Evolutionary conservation across 192 early-diverging fungal genomes (phyloP).

Genomic region (Chytriomyces sp.): DNA sequence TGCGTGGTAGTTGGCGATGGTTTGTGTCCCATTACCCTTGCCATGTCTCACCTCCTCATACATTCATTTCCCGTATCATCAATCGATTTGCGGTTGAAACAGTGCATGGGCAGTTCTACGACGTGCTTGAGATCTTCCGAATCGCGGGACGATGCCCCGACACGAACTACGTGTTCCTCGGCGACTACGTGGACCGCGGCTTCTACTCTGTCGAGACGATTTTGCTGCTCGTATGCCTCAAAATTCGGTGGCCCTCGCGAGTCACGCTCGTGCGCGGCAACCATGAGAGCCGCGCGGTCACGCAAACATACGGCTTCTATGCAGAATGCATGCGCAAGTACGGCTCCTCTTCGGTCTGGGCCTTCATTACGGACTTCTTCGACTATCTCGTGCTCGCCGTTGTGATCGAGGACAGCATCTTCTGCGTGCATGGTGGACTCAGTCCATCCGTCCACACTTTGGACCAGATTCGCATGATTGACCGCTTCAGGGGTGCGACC

Average conservation of each 20-base stretch:
- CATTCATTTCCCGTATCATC: too few species aligned
- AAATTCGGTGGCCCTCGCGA: conserved; percentile 85
- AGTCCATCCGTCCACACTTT: conserved; percentile 82
- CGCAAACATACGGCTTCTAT: conserved; percentile 85
- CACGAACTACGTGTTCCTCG: conserved; percentile 87
- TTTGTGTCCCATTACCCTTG: too few species aligned
- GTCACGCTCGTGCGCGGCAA: conserved; percentile 91
- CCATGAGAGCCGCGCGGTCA: conserved; percentile 92
- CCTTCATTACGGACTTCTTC: conserved; percentile 91
- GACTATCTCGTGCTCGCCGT: conserved; percentile 89
- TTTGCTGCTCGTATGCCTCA: conserved; percentile 81
- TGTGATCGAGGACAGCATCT: conserved; percentile 85
- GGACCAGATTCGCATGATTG: conserved; percentile 85
- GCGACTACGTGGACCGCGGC: conserved; percentile 89
- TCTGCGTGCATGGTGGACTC: conserved; percentile 92
- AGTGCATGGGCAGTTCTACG: conserved; percentile 74
- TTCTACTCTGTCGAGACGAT: conserved; percentile 91
- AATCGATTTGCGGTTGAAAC: neutral
- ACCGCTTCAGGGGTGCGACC: conserved; percentile 83
- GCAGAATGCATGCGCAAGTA: conserved; percentile 90
- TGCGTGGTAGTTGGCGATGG: conserved; percentile 89
- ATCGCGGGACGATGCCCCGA: conserved; percentile 46
- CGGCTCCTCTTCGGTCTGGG: conserved; percentile 81
- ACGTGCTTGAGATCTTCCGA: conserved; percentile 70
- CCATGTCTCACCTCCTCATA: too few species aligned